Evolutionary conservation across 345 rosid species (phyloP), one percentile per base, ranked within the genome.

Genomic region (Arabis hirsuta): DNA sequence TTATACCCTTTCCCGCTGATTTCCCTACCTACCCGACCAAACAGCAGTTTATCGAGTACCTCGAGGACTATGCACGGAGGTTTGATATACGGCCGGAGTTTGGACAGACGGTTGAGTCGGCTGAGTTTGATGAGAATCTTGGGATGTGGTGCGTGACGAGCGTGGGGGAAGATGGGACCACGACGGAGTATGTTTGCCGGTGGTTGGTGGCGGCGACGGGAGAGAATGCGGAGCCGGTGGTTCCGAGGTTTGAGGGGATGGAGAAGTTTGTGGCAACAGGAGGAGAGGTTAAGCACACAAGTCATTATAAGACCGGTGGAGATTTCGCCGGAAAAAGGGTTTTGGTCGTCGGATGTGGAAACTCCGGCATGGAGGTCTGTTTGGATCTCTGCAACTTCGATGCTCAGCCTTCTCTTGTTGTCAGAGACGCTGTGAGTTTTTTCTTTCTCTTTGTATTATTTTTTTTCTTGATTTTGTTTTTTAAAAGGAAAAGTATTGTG

Each of bases 281-380:
- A 1, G 92, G 92, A 14, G 79, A 79, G 9, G 68, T 87, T 31
- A 61, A 79, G 77, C 99, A 95, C 45, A 87, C 99, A 0, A 85
- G 96, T 59, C 62, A 10, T 26, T 91, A 89, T 26, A 87, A 78
- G 69, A 86, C 83, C 65, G 99, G 96, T 0, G 86, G 84, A 38
- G 82, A 82, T 56, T 88, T 91, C 31, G 45, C 84, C 55, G 91
- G 86, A 8, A 82, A 88, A 80, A 88, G 26, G 16, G 96, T 91
- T 72, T 74, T 95, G 73, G 99, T 91, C 11, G 97, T 95, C 19
- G 97, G 99, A 1, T 95, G 97, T 81, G 97, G 99, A 31, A 91
- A 95, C 78, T 95, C 97, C 7, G 97, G 99, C 29, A 91, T 95
- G 99, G 96, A 95, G 85, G 96, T 91, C 46, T 88, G 99, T 78